phyloP scores from a whole-genome alignment of 441 rosid species.

The Populus hybrid region DNA sequence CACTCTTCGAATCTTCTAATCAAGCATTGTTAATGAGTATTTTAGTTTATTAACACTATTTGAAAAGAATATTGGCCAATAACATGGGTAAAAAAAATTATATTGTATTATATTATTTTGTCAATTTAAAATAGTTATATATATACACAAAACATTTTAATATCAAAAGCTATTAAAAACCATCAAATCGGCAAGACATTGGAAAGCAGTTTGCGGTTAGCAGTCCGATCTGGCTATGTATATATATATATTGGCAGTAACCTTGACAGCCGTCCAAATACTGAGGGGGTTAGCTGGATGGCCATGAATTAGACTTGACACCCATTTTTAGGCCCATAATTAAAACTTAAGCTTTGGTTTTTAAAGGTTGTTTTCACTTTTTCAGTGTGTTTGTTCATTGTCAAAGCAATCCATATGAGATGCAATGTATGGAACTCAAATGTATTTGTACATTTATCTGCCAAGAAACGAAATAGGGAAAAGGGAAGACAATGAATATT shows the following conservation, averaged over 20 bases:
- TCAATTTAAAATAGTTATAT: no score
- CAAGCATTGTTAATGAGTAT: no score
- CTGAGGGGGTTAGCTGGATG: neutral
- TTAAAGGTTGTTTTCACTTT: neutral
- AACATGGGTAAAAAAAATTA: no score
- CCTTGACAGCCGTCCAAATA: neutral
- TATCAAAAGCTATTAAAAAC: no score
- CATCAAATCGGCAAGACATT: no score
- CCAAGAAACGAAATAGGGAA: neutral
- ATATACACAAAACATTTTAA: no score
- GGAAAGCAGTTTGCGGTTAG: neutral
- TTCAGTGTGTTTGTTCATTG: neutral
- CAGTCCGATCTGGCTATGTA: no score
- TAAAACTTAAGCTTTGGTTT: neutral
- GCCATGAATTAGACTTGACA: conserved; percentile 18
- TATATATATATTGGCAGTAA: no score
- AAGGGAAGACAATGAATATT: neutral
- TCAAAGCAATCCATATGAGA: neutral
- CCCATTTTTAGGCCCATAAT: conserved; percentile 11
- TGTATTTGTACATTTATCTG: neutral
- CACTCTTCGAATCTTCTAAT: neutral
- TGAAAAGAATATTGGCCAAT: no score
- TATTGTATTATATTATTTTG: no score
- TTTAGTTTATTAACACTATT: no score
- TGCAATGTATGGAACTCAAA: neutral